Conservation (phyloP, 108 stramenopile genomes). For the Fragilariopsis cylindrus region DNA sequence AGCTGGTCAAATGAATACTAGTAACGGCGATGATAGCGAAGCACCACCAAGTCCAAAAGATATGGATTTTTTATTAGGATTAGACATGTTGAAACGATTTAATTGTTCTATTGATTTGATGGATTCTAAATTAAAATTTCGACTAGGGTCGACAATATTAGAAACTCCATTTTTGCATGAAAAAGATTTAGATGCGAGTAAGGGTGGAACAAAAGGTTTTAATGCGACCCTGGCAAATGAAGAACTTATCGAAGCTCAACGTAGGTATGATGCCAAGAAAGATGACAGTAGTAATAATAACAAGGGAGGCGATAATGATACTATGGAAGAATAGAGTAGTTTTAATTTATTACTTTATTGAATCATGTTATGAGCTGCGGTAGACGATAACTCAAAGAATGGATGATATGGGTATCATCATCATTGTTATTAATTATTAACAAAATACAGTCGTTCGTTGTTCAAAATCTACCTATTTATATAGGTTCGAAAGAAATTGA, state of each 20-base stretch:
- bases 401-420: no score
- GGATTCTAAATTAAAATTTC: conserved; percentile 59
- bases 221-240: conserved; percentile 68
- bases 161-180: conserved; percentile 84
- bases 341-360: not conserved
- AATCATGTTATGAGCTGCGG: not conserved
- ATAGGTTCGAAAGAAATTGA: no score
- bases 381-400: no score
- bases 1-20: not conserved
- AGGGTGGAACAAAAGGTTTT: conserved; percentile 86
- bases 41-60: conserved; percentile 58
- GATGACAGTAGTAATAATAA: conserved; percentile 13
- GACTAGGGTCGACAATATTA: conserved; percentile 38
- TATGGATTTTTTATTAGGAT: conserved; percentile 95
- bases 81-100: conserved; percentile 97
- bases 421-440: no score
- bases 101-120: conserved; percentile 89
- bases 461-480: no score
- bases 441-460: no score
- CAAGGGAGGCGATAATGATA: not conserved
- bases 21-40: not conserved
- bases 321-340: conserved; percentile 20
- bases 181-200: conserved; percentile 74
- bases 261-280: conserved; percentile 19
- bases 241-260: conserved; percentile 33